Evolutionary conservation across 345 rosid genomes (phyloP), one percentile per base, ranked within the genome.

Genomic region (Lumnitzera racemosa): DNA sequence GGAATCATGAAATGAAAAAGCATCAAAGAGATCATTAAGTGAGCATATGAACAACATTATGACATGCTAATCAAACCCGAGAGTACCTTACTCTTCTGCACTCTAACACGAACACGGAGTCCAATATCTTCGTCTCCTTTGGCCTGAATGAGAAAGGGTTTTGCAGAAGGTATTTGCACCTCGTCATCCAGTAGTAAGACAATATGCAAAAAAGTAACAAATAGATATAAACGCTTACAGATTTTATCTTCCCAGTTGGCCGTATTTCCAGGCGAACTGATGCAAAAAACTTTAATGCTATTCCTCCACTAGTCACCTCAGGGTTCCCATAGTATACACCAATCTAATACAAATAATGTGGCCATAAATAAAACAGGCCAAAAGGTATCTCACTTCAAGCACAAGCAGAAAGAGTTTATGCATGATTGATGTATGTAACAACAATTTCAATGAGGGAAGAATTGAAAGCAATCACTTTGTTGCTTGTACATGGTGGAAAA

Each of bases 321-420:
- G 98, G 98, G 76, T 92, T 92, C 51, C 98, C 98, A 46, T 92
- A 92, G 76, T 85, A 87, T 49, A 89, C 98, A 70, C 98, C 98
- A 78, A 92, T 92, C 96, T 91, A 61, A 56, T 51, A 63, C 53
- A 76, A 56, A 66, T 36, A 71, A 58, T 52, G 58, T 59, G 24
- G 27, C 54, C 53, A 43, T 47, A 46, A 36, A 23, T 48, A 15
- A 54, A 55, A 46, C 6, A 36, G 43, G 43, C 43, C 7, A 9
- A 36, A 36, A 36, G 43, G 7, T 36, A 36, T 36, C 9, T 6
- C 43, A 36, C 11, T 36, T 36, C 43, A 36, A 5, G 43, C 1
- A 36, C 43, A 36, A 9, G 43, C 11, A 36, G 43, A 36, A 36
- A 36, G 43, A 36, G 43, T 36, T 36, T 46, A 24, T 53, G 43